Conservation (phyloP, 2,329 filamentous ascomycete genomes). For the Domatiomyces globalis region DNA sequence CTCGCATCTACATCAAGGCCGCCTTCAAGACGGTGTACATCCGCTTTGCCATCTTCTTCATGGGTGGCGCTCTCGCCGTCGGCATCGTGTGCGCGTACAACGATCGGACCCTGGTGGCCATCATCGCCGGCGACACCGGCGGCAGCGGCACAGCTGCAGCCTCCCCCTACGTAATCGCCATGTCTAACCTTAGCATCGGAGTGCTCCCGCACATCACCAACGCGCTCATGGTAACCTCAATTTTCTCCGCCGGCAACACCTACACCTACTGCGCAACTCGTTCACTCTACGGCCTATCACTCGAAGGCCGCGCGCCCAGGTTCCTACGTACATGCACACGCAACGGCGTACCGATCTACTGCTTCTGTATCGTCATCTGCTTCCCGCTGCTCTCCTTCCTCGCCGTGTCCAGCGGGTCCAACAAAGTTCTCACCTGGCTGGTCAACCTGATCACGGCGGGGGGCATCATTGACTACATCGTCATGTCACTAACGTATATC, state of each 20-base stretch:
- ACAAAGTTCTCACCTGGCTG: conserved; percentile 40
- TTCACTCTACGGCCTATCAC: conserved; percentile 38
- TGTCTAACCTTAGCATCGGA: conserved; percentile 39
- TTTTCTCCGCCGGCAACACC: conserved; percentile 43
- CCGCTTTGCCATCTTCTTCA: conserved; percentile 61
- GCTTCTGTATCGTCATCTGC: conserved; percentile 40
- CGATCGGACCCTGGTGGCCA: conserved; percentile 38
- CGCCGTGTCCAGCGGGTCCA: conserved; percentile 35
- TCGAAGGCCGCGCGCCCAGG: conserved; percentile 39
- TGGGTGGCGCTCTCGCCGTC: conserved; percentile 55
- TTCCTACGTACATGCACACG: conserved; percentile 46
- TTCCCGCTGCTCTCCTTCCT: conserved; percentile 43
- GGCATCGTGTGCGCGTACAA: conserved; percentile 56
- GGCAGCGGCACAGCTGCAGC: conserved; percentile 37
- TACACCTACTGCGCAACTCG: conserved; percentile 42
- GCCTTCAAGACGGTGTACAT: conserved; percentile 66
- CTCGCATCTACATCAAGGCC: conserved; percentile 52
- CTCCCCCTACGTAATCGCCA: conserved; percentile 50
- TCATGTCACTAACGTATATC: conserved; percentile 46
- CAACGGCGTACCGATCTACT: conserved; percentile 48
- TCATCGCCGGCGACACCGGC: conserved; percentile 33
- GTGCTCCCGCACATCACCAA: conserved; percentile 46
- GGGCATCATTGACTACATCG: conserved; percentile 44
- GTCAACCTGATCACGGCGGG: conserved; percentile 29
- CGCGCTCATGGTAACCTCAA: conserved; percentile 39